phyloP scores from a whole-genome alignment of 2,329 filamentous ascomycete genomes.

The Fusarium siculi region DNA sequence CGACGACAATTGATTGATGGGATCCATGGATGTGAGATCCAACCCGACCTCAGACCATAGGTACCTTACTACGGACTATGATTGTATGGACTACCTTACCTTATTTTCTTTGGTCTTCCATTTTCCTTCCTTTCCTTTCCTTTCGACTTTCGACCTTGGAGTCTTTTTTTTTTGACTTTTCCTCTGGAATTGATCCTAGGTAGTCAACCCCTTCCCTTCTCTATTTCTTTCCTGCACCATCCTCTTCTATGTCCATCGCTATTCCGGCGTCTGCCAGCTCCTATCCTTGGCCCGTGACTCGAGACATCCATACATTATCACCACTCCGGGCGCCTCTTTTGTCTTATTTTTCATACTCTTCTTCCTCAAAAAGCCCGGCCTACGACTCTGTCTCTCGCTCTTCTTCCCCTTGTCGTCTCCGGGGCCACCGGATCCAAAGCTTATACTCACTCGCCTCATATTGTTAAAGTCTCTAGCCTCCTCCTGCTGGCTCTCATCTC shows the following conservation, averaged over 20 bases:
- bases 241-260: slow-evolving; percentile 11
- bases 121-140: slow-evolving; percentile 26
- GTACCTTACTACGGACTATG: background rate
- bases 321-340: slow-evolving; percentile 24
- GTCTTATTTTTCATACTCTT: background rate
- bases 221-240: background rate
- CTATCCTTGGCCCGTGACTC: slow-evolving; percentile 3
- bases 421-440: slow-evolving; percentile 30
- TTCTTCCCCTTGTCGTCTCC: slow-evolving; percentile 20
- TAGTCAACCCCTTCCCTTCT: background rate
- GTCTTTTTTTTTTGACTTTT: background rate
- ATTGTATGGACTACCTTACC: background rate
- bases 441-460: slow-evolving; percentile 21
- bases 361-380: background rate
- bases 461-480: slow-evolving; percentile 20
- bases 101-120: slow-evolving; percentile 31
- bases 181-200: slow-evolving; percentile 11
- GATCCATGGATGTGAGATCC: slow-evolving; percentile 13
- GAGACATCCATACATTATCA: slow-evolving; percentile 22
- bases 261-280: slow-evolving; percentile 1
- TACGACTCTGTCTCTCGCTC: slow-evolving; percentile 33
- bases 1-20: slow-evolving; percentile 30
- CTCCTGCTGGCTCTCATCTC: background rate
- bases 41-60: slow-evolving; percentile 23
- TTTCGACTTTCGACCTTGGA: background rate